Conservation (phyloP, 192 early-diverging fungal genomes). For the Coemansia sp. region DNA sequence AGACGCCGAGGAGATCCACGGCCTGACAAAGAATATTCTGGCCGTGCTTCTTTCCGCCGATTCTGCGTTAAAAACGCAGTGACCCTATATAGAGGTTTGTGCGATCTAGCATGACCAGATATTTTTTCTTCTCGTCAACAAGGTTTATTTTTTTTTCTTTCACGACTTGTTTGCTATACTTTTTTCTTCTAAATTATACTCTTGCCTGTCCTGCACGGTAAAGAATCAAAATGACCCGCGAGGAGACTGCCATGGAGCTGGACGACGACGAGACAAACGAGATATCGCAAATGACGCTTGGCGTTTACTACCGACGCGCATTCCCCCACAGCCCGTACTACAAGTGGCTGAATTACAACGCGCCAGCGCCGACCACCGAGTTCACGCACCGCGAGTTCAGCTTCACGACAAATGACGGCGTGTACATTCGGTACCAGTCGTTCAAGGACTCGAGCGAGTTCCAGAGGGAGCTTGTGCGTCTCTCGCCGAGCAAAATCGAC, state of each 20-base stretch:
- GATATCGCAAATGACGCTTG: slow-evolving; percentile 50
- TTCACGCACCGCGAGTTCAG: slow-evolving; percentile 92
- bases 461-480: slow-evolving; percentile 67
- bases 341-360: slow-evolving; percentile 74
- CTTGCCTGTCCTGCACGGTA: background rate
- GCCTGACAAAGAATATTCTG: slow-evolving; percentile 22
- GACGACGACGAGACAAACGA: slow-evolving; percentile 31
- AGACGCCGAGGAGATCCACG: slow-evolving; percentile 30
- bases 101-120: background rate
- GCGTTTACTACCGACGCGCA: slow-evolving; percentile 78
- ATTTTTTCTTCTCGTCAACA: background rate
- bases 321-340: slow-evolving; percentile 84
- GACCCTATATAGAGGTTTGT: background rate
- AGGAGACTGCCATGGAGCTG: slow-evolving; percentile 12
- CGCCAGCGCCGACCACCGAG: slow-evolving; percentile 59
- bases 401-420: slow-evolving; percentile 77
- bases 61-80: background rate
- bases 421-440: slow-evolving; percentile 88
- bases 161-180: slow-evolving; percentile 11
- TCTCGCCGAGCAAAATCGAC: slow-evolving; percentile 91
- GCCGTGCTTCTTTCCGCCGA: slow-evolving; percentile 20
- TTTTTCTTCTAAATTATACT: background rate
- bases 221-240: slow-evolving; percentile 14
- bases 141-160: background rate
- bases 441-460: slow-evolving; percentile 72